These are phyloP conservation scores for Vaccinium vitisidaea DNA, from an alignment of 148 eudicot species.

Conservation along the genomic window DNA sequence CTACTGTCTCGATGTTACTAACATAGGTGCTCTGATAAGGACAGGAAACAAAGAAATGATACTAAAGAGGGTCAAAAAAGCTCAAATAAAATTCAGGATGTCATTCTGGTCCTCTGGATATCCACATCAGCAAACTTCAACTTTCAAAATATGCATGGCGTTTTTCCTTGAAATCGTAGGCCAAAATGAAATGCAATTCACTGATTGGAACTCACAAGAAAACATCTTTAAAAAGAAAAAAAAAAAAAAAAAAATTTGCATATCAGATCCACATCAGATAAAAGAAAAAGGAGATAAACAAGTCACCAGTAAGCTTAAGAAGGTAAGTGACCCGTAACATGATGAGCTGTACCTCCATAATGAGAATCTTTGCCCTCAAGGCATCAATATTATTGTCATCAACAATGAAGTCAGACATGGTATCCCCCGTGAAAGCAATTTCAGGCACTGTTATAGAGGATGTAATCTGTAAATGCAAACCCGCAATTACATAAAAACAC, in stretches of 20 bases:
- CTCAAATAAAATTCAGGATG: not conserved
- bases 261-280: not conserved
- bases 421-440: conserved; percentile 95
- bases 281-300: not conserved
- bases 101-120: not conserved
- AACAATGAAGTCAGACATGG: conserved; percentile 71
- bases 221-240: not conserved
- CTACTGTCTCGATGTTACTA: conserved; percentile 53
- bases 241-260: not conserved
- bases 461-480: conserved; percentile 59
- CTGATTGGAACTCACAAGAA: not conserved
- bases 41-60: conserved; percentile 10
- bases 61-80: not conserved
- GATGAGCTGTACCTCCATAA: conserved; percentile 71
- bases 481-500: not conserved
- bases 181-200: not conserved
- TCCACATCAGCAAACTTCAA: not conserved
- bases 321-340: not conserved
- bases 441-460: conserved; percentile 65
- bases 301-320: not conserved
- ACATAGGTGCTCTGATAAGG: conserved; percentile 71
- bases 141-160: not conserved
- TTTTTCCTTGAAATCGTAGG: not conserved
- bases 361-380: conserved; percentile 77
- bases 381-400: conserved; percentile 62